Base-by-base conservation (phyloP, 805 yeast genomes). In the Candida koratica region DNA sequence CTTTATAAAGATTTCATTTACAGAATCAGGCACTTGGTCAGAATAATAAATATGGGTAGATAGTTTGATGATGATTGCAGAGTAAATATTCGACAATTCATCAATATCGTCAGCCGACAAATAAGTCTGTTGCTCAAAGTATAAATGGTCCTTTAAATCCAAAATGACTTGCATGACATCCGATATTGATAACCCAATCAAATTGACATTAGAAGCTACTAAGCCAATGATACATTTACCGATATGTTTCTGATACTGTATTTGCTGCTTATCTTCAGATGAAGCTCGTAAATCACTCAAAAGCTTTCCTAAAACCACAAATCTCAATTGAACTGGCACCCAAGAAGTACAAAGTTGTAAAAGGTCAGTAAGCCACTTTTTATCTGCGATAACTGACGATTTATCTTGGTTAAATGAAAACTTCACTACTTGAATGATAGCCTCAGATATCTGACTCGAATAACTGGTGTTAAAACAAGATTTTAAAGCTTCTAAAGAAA, bases 151-250 rank as follows among this genome's bases (percentile, higher is more conserved):
- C 48, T 82, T 84, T 31, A 77, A 64, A 8, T 58, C 53, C 28
- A 83, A 56, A 5, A 84, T 52, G 38, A 72, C 77, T 42, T 79
- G 76, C 53, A 84, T 69, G 25, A 84, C 73, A 54, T 89, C 97
- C 25, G 87, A 68, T 5, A 88, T 84, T 8, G 96, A 83, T 29
- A 93, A 64, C 0, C 97, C 97, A 43, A 88, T 81, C 71, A 90
- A 77, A 54, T 83, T 86, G 27, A 86, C 86, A 25, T 80, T 79
- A 0, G 93, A 81, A 1, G 81, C 70, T n/a, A 89, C 64, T 19
- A 87, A 60, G 9, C 81, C 79, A 7, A 79, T 60, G 6, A 79
- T 64, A 37, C 73, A 55, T 31, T 58, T 57, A 18, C 80, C 64
- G 25, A 67, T 59, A 20, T 64, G 61, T n/a, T 55, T 47, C 49